Conservation (phyloP, 2,329 filamentous ascomycete genomes). For the Clarireedia homoeocarpa region DNA sequence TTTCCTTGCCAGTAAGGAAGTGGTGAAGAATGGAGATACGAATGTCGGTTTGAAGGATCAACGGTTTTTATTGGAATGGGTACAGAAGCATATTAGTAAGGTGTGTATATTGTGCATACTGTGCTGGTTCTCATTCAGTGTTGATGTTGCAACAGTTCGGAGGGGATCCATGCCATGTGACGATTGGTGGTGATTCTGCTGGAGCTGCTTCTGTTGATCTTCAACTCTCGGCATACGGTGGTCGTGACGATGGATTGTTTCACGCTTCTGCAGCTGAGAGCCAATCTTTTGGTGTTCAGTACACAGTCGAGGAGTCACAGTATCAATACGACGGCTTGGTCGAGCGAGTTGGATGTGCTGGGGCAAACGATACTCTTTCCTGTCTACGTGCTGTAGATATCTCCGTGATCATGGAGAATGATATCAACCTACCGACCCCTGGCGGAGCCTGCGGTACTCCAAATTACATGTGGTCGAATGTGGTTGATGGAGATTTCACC, state of each 20-base stretch:
- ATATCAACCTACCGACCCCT: conserved; percentile 33
- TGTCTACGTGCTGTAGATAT: conserved; percentile 40
- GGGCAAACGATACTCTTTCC: conserved; percentile 31
- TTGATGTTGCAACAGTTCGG: conserved; percentile 46
- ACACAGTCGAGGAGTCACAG: conserved; percentile 39
- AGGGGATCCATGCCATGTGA: conserved; percentile 59
- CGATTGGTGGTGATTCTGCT: conserved; percentile 60
- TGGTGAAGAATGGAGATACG: conserved; percentile 41
- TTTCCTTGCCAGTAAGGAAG: conserved; percentile 55
- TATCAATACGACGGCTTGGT: conserved; percentile 46
- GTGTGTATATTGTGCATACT: conserved; percentile 23
- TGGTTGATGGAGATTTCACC: conserved; percentile 47
- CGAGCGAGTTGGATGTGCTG: conserved; percentile 35
- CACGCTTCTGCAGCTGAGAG: conserved; percentile 44
- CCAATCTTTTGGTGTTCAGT: conserved; percentile 42
- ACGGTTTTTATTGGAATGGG: conserved; percentile 61
- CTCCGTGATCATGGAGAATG: conserved; percentile 35
- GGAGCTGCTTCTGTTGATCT: conserved; percentile 59
- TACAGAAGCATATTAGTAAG: conserved; percentile 52
- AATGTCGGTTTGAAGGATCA: conserved; percentile 69
- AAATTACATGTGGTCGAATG: conserved; percentile 46
- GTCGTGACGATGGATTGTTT: conserved; percentile 41
- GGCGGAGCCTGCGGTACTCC: conserved; percentile 32
- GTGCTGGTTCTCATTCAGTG: not conserved
- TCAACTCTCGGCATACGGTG: conserved; percentile 51